Conservation (phyloP, 2,329 filamentous ascomycete genomes). For the Hypoxylon sp. region DNA sequence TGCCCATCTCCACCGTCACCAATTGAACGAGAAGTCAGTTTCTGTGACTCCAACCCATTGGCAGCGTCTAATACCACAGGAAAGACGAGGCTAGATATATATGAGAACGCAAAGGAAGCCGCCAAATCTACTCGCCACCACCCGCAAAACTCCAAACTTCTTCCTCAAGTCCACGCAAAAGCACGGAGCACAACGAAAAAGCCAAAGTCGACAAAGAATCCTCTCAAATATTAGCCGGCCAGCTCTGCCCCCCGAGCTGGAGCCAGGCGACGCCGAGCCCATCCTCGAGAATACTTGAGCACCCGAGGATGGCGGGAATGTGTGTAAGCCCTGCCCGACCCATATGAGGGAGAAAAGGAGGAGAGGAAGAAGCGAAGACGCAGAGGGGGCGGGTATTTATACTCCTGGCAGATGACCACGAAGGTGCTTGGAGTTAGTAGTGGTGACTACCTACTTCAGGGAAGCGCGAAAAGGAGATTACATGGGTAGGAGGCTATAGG, state of each 20-base stretch:
- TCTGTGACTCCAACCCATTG: too few relatives aligned
- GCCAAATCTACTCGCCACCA: background rate
- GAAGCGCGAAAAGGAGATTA: background rate
- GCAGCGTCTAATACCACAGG: too few relatives aligned
- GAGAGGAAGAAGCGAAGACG: background rate
- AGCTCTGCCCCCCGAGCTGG: background rate
- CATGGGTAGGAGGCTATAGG: too few relatives aligned
- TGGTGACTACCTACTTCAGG: background rate
- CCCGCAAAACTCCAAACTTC: background rate
- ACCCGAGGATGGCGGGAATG: background rate
- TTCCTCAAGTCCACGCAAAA: conserved; percentile 2
- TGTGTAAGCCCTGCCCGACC: background rate
- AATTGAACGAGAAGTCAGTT: too few relatives aligned
- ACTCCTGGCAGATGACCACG: background rate
- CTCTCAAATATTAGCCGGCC: conserved; percentile 2
- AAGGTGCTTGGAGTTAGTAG: background rate
- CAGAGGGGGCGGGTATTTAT: background rate
- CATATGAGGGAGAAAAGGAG: background rate
- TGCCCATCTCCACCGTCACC: background rate
- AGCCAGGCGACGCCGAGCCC: background rate
- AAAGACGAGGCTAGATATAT: too few relatives aligned
- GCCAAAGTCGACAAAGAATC: background rate
- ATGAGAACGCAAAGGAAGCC: background rate
- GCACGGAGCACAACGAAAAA: conserved; percentile 15
- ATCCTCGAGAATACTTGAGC: conserved; percentile 5